A percentile compares a stretch with the other conserved stretches of the same genome.
Evolutionary conservation across 2,329 filamentous ascomycete species (phyloP).

Genomic region (Taxawa tesnikishii): DNA sequence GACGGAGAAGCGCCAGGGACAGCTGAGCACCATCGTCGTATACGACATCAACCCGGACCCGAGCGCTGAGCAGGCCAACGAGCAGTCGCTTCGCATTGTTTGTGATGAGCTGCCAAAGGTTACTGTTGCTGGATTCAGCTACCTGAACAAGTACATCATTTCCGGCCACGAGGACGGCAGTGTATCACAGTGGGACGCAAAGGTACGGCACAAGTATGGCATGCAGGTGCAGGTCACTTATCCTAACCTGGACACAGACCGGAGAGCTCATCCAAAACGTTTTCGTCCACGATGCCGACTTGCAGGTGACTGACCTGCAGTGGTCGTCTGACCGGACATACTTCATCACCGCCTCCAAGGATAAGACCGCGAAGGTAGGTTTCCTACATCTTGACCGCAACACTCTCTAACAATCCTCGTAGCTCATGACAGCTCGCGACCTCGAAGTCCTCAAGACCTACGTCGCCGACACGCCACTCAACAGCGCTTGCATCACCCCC

Average conservation of each 20-base stretch:
- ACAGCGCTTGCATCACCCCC: slow-evolving; percentile 84
- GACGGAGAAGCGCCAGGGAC: slow-evolving; percentile 97
- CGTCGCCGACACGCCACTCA: slow-evolving; percentile 82
- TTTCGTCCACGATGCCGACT: slow-evolving; percentile 74
- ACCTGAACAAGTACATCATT: slow-evolving; percentile 89
- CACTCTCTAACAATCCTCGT: slow-evolving; percentile 5
- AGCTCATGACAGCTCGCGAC: slow-evolving; percentile 74
- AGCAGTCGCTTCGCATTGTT: slow-evolving; percentile 75
- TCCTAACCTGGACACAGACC: slow-evolving; percentile 44
- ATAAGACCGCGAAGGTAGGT: slow-evolving; percentile 83
- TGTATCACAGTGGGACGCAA: slow-evolving; percentile 80
- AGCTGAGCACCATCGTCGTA: slow-evolving; percentile 86
- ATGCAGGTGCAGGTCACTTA: background rate
- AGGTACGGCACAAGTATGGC: slow-evolving; percentile 40
- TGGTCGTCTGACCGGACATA: slow-evolving; percentile 91
- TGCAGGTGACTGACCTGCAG: slow-evolving; percentile 82
- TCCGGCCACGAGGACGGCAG: slow-evolving; percentile 94
- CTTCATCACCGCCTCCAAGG: slow-evolving; percentile 96
- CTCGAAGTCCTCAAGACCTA: slow-evolving; percentile 92
- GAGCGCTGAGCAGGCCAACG: slow-evolving; percentile 70
- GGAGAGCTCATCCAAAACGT: slow-evolving; percentile 73
- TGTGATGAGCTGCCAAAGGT: slow-evolving; percentile 88
- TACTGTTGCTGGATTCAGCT: slow-evolving; percentile 94
- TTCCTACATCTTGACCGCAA: background rate
- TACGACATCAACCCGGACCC: slow-evolving; percentile 78